Base-by-base conservation (phyloP, 1,284 basidiomycete genomes). In the Amylostereum areolatum region DNA sequence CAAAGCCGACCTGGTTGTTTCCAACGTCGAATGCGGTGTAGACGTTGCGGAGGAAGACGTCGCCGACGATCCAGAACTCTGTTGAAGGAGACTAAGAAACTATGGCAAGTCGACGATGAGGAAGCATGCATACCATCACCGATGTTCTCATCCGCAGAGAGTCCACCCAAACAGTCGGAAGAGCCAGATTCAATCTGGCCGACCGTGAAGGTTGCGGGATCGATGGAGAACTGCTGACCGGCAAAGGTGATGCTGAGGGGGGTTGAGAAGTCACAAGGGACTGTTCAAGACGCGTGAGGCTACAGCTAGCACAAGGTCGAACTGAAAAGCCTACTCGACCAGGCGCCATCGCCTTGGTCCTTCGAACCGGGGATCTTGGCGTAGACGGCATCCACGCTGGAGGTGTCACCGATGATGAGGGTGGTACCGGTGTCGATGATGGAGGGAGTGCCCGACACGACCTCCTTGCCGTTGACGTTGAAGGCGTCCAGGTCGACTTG, bases 21-120 rank as follows among this genome's bases (percentile, higher is more conserved):
- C 41, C 41, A 27, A 43, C 41, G 27, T 43, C 41, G 28, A 43
- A 43, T 29, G 18, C 25, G 6, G 41, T 43, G 28, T 43, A 43
- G 10, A 43, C 53, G 32, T 58, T 56, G 48, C 47, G 53, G 46
- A 63, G 44, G 51, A 62, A 64, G 44, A 55, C 53, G 44, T 65
- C 63, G 2, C 65, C 64, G 8, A 66, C 50, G 32, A 66, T 50
- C 62, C 61, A 66, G 49, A 63, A 57, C 4, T 32, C 53, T 49
- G 45, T 8, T 10, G 25, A 18, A 18, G 18, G 18, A 18, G 18
- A 18, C 18, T 18, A 18, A 18, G 18, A 18, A 18, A 18, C 18
- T 18, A 18, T 18, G 18, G 18, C 18, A 18, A 18, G 18, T 18
- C 18, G 18, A 18, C 18, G 18, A 18, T 18, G 18, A 18, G 18